These are phyloP conservation scores for Termitomyces sp. DNA, from an alignment of 768 basidiomycete genomes.

Conservation along the genomic window DNA sequence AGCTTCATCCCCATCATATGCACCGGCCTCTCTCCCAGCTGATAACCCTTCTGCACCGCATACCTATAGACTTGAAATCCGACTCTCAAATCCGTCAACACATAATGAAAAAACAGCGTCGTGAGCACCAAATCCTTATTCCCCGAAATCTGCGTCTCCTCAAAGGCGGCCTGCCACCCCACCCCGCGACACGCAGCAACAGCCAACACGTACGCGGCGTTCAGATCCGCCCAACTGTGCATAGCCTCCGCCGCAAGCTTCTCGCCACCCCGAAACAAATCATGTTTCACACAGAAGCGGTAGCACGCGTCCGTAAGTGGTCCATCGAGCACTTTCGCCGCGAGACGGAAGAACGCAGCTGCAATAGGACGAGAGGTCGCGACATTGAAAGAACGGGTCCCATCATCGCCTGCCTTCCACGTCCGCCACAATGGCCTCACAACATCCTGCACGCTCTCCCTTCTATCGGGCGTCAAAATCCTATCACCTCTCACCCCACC, in stretches of 20 bases:
- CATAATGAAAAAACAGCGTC: constrained; percentile 15
- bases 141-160: constrained; percentile 17
- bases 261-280: constrained; percentile 20
- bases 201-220: constrained; percentile 29
- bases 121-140: constrained; percentile 22
- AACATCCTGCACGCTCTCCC: constrained; percentile 18
- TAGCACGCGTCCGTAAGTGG: constrained; percentile 30
- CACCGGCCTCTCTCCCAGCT: constrained; percentile 17
- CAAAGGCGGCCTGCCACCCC: constrained; percentile 24
- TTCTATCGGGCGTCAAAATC: not conserved
- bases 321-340: constrained; percentile 30
- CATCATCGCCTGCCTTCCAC: constrained; percentile 26
- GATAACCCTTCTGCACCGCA: constrained; percentile 16
- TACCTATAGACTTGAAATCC: constrained; percentile 29
- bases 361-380: constrained; percentile 31
- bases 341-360: constrained; percentile 40
- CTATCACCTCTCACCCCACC: not conserved
- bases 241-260: constrained; percentile 6
- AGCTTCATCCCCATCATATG: constrained; percentile 27
- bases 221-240: constrained; percentile 18
- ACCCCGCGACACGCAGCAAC: constrained; percentile 21
- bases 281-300: constrained; percentile 21
- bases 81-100: constrained; percentile 20
- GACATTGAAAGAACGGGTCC: constrained; percentile 8
- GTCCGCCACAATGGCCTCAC: constrained; percentile 31